Evolutionary conservation across 192 early-diverging fungal genomes (phyloP).

Genomic region (Cetraspora pellucida): DNA sequence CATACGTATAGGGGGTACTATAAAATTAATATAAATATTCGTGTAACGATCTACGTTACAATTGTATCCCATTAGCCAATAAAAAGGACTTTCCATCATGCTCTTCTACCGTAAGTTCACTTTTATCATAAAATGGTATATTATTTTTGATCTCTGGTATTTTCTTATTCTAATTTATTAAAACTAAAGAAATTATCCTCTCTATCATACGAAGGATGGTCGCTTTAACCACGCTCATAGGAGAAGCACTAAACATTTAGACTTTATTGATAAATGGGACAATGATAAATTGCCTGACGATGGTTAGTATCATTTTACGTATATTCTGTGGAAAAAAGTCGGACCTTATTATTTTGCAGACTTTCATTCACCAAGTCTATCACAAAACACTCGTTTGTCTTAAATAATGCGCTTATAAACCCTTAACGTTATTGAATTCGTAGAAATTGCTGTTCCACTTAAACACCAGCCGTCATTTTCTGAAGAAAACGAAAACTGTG

Average conservation of each 20-base stretch:
- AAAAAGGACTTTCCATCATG: too few species aligned
- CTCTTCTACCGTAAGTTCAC: too few species aligned
- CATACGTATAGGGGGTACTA: too few species aligned
- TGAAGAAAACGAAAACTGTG: constrained; percentile 18
- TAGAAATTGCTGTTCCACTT: constrained; percentile 23
- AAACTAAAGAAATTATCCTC: too few species aligned
- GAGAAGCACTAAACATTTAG: constrained; percentile 23
- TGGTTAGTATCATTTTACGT: background rate
- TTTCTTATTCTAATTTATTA: too few species aligned
- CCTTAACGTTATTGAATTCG: background rate
- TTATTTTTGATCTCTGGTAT: too few species aligned
- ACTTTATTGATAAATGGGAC: constrained; percentile 30
- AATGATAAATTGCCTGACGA: constrained; percentile 21
- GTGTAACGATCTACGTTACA: too few species aligned
- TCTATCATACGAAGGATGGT: constrained; percentile 4
- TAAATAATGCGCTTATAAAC: background rate
- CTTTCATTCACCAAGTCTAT: too few species aligned
- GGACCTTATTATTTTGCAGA: too few species aligned
- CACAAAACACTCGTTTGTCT: background rate
- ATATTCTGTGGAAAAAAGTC: background rate
- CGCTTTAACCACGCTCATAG: constrained; percentile 28
- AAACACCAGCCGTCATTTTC: constrained; percentile 11
- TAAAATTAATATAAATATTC: too few species aligned
- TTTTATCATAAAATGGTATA: too few species aligned
- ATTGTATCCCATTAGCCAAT: too few species aligned